Base-by-base conservation (phyloP, 208 protist genomes). In the Leishmania braziliensis region DNA sequence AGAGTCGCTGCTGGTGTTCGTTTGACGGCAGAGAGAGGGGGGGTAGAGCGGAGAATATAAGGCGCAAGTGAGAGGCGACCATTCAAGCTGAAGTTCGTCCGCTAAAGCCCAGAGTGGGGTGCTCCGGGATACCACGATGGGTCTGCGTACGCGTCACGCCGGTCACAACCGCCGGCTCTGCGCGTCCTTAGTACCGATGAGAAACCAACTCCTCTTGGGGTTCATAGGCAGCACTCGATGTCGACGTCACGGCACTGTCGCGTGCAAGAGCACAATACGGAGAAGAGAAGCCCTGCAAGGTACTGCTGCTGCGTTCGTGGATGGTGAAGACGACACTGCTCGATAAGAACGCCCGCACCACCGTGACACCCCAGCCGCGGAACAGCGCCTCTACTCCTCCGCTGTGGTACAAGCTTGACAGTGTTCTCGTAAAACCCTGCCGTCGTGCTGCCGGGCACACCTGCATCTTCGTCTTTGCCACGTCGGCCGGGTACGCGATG, bases 401-500 rank as follows among this genome's bases (percentile, higher is more conserved):
- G n/a, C 80, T 77, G 12, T 62, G 68, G 77, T 95, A 96, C 48
- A 85, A 48, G 50, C 58, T 65, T 6, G 78, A 75, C 2, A 94
- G 75, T 2, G 82, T 86, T 18, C 75, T 76, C 12, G 65, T 56
- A 23, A 90, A 81, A n/a, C 77, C 88, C 20, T 82, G 83, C 29
- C 29, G 75, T 0, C 69, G 56, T 16, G 75, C 73, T 77, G 79
- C 70, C 1, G 86, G 50, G 82, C 92, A 90, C n/a, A 93, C 86
- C 89, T 95, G 92, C 84, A 96, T 90, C 29, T 92, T 84, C 33
- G 94, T 95, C 83, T 95, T 95, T n/a, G 92, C 86, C 10, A 96
- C 93, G 74, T 97, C 94, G 6, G 91, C 92, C 12, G 94, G 94
- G 81, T 96, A 97, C 74, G 91, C 92, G 43, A 95, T 80, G 10